Evolutionary conservation across 2,329 filamentous ascomycete species (phyloP).

Genomic region (Colletotrichum sp.): DNA sequence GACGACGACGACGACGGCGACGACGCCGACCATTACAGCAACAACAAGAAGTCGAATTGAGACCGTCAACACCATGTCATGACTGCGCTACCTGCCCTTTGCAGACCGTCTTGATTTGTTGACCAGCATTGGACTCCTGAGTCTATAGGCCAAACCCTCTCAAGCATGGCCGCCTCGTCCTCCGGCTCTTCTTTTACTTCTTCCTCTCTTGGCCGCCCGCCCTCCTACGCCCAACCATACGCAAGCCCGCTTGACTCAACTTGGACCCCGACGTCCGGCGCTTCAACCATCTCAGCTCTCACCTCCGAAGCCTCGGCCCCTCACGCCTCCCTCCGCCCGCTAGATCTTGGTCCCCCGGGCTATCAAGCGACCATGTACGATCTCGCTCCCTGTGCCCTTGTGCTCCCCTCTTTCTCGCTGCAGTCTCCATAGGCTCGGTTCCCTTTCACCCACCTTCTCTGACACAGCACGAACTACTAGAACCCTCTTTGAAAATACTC

Average conservation of each 20-base stretch:
- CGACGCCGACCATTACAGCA: not conserved
- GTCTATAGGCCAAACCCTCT: not conserved
- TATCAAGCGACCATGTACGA: slow-evolving; percentile 59
- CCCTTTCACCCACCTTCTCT: not conserved
- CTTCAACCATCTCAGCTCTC: slow-evolving; percentile 47
- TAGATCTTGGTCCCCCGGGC: slow-evolving; percentile 57
- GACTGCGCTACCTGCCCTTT: not conserved
- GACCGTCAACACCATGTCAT: slow-evolving; percentile 2
- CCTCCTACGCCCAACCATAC: slow-evolving; percentile 44
- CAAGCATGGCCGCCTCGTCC: slow-evolving; percentile 43
- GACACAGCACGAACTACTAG: slow-evolving; percentile 30
- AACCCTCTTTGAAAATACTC: slow-evolving; percentile 54
- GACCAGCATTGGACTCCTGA: not conserved
- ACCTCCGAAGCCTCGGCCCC: slow-evolving; percentile 43
- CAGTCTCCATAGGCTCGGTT: not conserved
- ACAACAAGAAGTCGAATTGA: not conserved
- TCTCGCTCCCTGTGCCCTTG: not conserved
- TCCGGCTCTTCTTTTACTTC: slow-evolving; percentile 54
- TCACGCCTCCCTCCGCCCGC: slow-evolving; percentile 44
- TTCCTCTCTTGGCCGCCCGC: slow-evolving; percentile 46
- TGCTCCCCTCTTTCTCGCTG: not conserved
- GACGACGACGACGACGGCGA: not conserved
- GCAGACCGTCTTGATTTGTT: not conserved
- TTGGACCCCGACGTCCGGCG: slow-evolving; percentile 49
- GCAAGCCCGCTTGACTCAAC: slow-evolving; percentile 48